Evolutionary conservation across 805 yeast genomes (phyloP).

Genomic region (Wickerhamomyces xylosicus): DNA sequence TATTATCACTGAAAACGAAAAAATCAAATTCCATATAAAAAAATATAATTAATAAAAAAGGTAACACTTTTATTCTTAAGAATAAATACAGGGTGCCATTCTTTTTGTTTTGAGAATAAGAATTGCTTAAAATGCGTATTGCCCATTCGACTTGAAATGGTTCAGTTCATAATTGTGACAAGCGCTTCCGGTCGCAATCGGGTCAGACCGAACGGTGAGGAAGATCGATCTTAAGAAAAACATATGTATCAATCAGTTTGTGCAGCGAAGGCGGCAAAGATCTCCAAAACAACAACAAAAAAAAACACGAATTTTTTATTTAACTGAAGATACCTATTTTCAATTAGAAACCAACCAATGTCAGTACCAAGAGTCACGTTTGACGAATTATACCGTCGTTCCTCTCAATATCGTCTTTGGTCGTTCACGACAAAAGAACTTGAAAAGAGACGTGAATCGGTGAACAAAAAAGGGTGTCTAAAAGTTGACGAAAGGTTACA

Average conservation of each 20-base stretch:
- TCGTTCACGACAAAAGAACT: conserved; percentile 60
- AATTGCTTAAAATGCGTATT: too few relatives aligned
- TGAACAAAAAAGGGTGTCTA: conserved; percentile 45
- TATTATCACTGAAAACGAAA: too few relatives aligned
- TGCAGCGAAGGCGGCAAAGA: not conserved
- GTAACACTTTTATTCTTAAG: too few relatives aligned
- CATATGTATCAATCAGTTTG: not conserved
- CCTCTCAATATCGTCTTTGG: conserved; percentile 82
- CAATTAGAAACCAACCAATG: conserved; percentile 1
- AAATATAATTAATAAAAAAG: too few relatives aligned
- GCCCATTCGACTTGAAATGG: too few relatives aligned
- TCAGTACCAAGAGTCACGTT: conserved; percentile 37
- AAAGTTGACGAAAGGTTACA: conserved; percentile 24
- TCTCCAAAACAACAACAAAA: not conserved
- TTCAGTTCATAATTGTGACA: too few relatives aligned
- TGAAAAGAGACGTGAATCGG: conserved; percentile 31
- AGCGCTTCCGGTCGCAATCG: too few relatives aligned
- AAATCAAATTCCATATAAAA: too few relatives aligned
- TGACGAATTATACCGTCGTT: conserved; percentile 82
- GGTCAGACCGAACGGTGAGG: too few relatives aligned
- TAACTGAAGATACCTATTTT: too few relatives aligned
- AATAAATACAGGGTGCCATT: too few relatives aligned
- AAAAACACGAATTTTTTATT: not conserved
- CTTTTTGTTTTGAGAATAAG: too few relatives aligned
- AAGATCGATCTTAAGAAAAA: not conserved